Evolutionary conservation across 257 asterid species (phyloP), one percentile per base, ranked within the genome.

Genomic region (Nicotiana tabacum): DNA sequence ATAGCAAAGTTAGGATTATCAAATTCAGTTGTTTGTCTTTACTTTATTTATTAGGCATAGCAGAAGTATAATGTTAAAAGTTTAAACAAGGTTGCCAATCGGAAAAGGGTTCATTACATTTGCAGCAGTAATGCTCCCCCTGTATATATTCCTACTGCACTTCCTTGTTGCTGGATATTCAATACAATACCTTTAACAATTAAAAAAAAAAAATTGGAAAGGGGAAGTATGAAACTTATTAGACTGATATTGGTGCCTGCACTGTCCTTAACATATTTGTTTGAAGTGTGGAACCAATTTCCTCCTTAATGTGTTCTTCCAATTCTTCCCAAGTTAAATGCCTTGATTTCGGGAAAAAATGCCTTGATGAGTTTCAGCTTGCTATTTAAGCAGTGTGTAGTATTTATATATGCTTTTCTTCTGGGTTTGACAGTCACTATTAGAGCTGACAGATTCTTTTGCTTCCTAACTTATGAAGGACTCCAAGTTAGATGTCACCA

Each of bases 401-500:
- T 18, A 35, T 53, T 81, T 58, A 80, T 10, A 65, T 62, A 33
- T 17, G 62, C 51, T 83, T 18, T 82, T 37, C n/a, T 8, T 70
- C 77, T 82, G 72, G 78, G 33, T 70, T 83, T 74, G 51, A 66
- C 32, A 43, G 43, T 83, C 85, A 58, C 55, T 24, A 43, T 61
- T 24, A 72, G 21, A 46, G 61, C 61, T 72, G 13, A 72, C 79
- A 12, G 3, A 35, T 72, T 46, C 61, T 17, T 51, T 64, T 55
- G 46, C 43, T 61, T 83, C 48, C 83, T 30, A 67, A 39, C 81
- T 56, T 62, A 79, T 86, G 70, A 85, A 96, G 99, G 98, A 96
- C 85, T 96, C 99, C 58, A 93, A 90, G 91, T 91, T 96, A 90
- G 99, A 96, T 85, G 79, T 96, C 80, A 96, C 99, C 62, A 93